Evolutionary conservation across 1,139 yeast species (phyloP).

Genomic region (Suhomyces chickasaworum): DNA sequence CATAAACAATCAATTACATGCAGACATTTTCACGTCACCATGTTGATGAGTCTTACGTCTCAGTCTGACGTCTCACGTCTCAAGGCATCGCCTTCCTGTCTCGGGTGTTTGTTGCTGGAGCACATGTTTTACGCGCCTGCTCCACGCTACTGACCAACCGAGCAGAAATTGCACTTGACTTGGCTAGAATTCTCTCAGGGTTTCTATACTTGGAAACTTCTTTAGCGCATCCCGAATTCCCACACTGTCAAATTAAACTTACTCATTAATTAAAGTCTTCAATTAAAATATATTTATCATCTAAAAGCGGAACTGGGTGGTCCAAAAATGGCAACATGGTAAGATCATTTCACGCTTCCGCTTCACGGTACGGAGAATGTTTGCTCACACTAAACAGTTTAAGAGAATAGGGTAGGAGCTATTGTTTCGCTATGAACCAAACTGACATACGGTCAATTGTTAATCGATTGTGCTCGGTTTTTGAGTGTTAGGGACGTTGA

Average conservation of each 20-base stretch:
- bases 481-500: neutral
- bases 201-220: neutral
- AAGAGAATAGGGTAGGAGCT: neutral
- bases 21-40: neutral
- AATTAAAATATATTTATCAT: too few species aligned
- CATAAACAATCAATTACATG: neutral
- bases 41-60: too few species aligned
- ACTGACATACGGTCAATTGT: neutral
- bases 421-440: neutral
- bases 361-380: too few species aligned
- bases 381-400: too few species aligned
- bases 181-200: neutral
- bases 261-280: too few species aligned
- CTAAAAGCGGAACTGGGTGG: too few species aligned
- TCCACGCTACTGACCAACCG: constrained; percentile 1
- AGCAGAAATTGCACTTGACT: neutral
- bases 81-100: too few species aligned
- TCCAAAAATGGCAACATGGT: too few species aligned
- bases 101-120: neutral
- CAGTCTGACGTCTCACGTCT: too few species aligned
- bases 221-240: too few species aligned
- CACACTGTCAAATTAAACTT: too few species aligned
- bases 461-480: neutral
- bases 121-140: neutral
- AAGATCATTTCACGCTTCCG: too few species aligned